Conservation (phyloP, 78 protist species). For the Anaeramoeba flamelloides region DNA sequence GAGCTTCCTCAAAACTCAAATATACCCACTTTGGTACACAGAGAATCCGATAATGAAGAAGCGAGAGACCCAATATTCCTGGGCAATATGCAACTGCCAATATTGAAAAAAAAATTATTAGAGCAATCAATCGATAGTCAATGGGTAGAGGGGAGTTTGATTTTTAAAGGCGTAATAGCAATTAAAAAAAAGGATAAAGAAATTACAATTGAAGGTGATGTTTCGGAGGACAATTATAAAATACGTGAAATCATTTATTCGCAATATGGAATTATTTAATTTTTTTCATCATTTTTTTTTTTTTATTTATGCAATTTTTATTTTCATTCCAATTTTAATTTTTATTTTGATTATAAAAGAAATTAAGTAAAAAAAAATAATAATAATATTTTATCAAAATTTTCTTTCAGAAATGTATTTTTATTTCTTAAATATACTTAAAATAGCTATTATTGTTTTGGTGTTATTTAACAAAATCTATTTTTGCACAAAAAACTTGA, state of each 20-base stretch:
- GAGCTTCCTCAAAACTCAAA: neutral
- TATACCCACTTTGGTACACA: neutral
- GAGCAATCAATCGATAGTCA: neutral
- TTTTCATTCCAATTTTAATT: too few species aligned
- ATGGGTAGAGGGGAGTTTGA: neutral
- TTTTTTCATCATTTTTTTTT: too few species aligned
- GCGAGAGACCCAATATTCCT: neutral
- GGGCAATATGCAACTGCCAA: neutral
- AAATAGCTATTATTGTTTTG: too few species aligned
- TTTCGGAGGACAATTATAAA: neutral
- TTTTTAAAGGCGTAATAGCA: neutral
- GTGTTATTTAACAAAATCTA: too few species aligned
- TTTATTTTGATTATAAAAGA: too few species aligned
- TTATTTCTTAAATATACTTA: too few species aligned
- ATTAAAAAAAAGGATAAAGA: neutral
- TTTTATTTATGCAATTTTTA: too few species aligned
- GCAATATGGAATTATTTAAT: neutral
- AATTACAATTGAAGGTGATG: neutral
- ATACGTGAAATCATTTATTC: neutral
- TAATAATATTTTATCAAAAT: too few species aligned
- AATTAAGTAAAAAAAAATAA: too few species aligned
- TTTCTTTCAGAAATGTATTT: too few species aligned
- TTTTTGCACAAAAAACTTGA: too few species aligned
- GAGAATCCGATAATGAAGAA: neutral
- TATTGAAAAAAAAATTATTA: neutral